These are phyloP conservation scores for Didymella pomorum DNA, from an alignment of 2,329 filamentous ascomycete species.

Conservation along the genomic window DNA sequence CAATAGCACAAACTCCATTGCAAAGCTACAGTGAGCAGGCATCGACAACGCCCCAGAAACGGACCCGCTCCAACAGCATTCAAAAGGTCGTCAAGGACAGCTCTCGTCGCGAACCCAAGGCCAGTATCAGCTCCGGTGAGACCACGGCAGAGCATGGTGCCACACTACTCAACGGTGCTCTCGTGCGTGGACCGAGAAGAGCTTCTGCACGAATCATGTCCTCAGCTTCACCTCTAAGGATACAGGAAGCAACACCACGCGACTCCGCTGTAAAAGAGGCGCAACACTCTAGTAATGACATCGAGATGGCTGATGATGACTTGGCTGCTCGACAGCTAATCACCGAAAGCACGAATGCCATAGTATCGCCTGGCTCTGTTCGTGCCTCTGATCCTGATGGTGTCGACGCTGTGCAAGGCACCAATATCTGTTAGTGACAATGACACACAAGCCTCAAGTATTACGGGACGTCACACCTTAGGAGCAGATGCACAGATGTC, in stretches of 20 bases:
- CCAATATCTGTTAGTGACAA: background rate
- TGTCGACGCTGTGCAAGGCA: background rate
- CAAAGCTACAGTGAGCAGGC: background rate
- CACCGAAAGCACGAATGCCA: background rate
- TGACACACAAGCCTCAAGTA: background rate
- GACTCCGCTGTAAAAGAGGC: slow-evolving; percentile 8
- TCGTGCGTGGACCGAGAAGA: background rate
- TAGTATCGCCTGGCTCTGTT: background rate
- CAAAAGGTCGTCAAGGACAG: background rate
- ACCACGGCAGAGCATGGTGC: background rate
- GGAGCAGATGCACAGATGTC: background rate
- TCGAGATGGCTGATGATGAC: slow-evolving; percentile 2
- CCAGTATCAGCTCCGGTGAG: background rate
- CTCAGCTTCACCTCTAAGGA: too few relatives aligned
- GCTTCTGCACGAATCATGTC: background rate
- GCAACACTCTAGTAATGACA: background rate
- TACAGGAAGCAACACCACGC: slow-evolving; percentile 3
- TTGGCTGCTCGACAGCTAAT: slow-evolving; percentile 1
- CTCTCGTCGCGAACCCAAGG: background rate
- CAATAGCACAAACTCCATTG: background rate
- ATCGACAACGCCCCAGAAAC: background rate
- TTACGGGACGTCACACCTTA: background rate
- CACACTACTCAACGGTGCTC: background rate
- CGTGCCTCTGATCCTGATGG: background rate
- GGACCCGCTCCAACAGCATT: too few relatives aligned